Evolutionary conservation across 2,329 filamentous ascomycete species (phyloP).

Genomic region (Penicillium sp.): DNA sequence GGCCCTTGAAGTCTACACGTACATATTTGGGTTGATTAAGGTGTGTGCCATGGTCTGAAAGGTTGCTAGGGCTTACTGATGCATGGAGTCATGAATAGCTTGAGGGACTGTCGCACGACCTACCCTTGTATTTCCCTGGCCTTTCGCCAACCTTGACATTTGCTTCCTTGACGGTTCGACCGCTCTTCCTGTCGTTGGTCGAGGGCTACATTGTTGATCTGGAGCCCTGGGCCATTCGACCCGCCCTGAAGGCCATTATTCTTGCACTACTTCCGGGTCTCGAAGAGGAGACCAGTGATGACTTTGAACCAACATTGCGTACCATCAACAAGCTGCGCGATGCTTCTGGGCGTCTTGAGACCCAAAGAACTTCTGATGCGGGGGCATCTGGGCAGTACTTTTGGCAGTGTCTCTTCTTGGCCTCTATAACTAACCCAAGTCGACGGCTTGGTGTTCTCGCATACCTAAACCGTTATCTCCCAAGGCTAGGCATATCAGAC

Average conservation of each 20-base stretch:
- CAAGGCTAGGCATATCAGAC: conserved; percentile 61
- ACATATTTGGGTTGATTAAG: conserved; percentile 84
- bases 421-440: conserved; percentile 84
- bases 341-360: conserved; percentile 58
- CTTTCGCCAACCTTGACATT: conserved; percentile 88
- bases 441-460: conserved; percentile 84
- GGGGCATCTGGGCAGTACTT: conserved; percentile 79
- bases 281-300: conserved; percentile 95
- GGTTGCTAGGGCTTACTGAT: conserved; percentile 13
- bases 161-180: conserved; percentile 86
- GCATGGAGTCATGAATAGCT: conserved; percentile 40
- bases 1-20: conserved; percentile 87
- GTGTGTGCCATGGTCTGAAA: conserved; percentile 42
- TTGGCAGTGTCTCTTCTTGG: conserved; percentile 97
- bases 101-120: conserved; percentile 76
- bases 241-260: conserved; percentile 87
- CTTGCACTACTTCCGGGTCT: conserved; percentile 86
- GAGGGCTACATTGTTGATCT: conserved; percentile 77
- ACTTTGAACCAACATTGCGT: conserved; percentile 84
- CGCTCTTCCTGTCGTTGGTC: conserved; percentile 79
- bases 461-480: conserved; percentile 78
- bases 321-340: conserved; percentile 77
- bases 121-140: conserved; percentile 86
- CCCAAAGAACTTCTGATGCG: conserved; percentile 51
- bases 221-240: conserved; percentile 71